Evolutionary conservation across 1,139 yeast genomes (phyloP).

Genomic region (Saccharomyces pastorianus): DNA sequence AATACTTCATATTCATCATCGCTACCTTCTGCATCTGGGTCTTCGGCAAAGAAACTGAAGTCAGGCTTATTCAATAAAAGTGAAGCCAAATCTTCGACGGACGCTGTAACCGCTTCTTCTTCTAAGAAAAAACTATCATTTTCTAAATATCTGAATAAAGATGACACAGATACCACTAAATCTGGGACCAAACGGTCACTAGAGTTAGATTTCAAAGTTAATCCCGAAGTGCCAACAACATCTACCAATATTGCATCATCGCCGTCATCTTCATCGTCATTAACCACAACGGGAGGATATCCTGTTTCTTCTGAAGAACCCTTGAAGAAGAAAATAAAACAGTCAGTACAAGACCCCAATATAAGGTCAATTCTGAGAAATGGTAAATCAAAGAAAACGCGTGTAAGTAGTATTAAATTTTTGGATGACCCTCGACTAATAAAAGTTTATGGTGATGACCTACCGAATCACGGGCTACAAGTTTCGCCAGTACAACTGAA

Average conservation of each 20-base stretch:
- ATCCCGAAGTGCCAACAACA: background rate
- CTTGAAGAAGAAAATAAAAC: background rate
- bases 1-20: background rate
- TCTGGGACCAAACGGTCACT: constrained; percentile 15
- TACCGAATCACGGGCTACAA: constrained; percentile 25
- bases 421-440: constrained; percentile 22
- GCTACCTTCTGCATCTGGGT: background rate
- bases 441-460: constrained; percentile 29
- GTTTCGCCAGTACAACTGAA: constrained; percentile 27
- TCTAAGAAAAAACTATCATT: constrained; percentile 30
- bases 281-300: constrained; percentile 1
- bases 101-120: constrained; percentile 3
- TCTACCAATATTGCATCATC: background rate
- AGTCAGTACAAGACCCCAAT: constrained; percentile 2
- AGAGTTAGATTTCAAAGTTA: constrained; percentile 2
- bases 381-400: constrained; percentile 5
- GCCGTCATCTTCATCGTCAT: background rate
- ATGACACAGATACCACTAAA: constrained; percentile 12
- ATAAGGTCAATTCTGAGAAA: constrained; percentile 20
- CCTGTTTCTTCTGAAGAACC: constrained; percentile 5
- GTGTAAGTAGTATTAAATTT: constrained; percentile 18
- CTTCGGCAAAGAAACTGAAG: background rate
- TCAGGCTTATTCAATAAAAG: background rate
- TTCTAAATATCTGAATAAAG: constrained; percentile 29
- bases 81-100: background rate